These are phyloP conservation scores for Leucoagaricus sp. DNA, from an alignment of 1,284 basidiomycete genomes.

Conservation along the genomic window DNA sequence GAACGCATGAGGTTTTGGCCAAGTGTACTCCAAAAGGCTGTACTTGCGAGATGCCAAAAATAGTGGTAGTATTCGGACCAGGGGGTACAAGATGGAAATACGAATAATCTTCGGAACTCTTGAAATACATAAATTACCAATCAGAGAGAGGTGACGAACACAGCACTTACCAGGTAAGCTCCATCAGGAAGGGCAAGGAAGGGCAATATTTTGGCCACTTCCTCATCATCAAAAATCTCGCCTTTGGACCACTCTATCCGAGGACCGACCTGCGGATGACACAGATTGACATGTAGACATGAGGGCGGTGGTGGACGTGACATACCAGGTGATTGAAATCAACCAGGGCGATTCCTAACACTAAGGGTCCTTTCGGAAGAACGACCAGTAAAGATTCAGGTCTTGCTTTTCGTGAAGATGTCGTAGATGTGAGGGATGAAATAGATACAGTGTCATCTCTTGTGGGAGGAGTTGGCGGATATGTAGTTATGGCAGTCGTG, in stretches of 20 bases:
- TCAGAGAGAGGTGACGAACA: conserved; percentile 14
- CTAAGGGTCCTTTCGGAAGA: conserved; percentile 57
- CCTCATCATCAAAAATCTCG: conserved; percentile 77
- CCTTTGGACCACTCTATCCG: conserved; percentile 82
- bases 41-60: conserved; percentile 93
- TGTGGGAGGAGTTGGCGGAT: conserved; percentile 55
- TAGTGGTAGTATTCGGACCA: conserved; percentile 71
- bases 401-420: conserved; percentile 69
- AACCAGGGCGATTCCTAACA: conserved; percentile 84
- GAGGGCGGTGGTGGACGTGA: conserved; percentile 13
- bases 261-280: conserved; percentile 73
- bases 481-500: conserved; percentile 39
- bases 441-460: conserved; percentile 59
- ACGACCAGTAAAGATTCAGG: conserved; percentile 74
- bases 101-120: conserved; percentile 95
- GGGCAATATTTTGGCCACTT: conserved; percentile 82
- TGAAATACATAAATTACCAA: conserved; percentile 14
- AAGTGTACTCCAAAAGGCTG: not conserved
- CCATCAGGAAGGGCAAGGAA: conserved; percentile 99
- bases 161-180: conserved; percentile 77
- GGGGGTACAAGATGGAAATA: conserved; percentile 89
- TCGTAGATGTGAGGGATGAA: conserved; percentile 58
- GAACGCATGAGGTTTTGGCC: conserved; percentile 1
- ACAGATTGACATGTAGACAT: conserved; percentile 18
- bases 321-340: conserved; percentile 90